Evolutionary conservation across 352 stramenopile species (phyloP).

Genomic region (Globisporangium uncinulatum): DNA sequence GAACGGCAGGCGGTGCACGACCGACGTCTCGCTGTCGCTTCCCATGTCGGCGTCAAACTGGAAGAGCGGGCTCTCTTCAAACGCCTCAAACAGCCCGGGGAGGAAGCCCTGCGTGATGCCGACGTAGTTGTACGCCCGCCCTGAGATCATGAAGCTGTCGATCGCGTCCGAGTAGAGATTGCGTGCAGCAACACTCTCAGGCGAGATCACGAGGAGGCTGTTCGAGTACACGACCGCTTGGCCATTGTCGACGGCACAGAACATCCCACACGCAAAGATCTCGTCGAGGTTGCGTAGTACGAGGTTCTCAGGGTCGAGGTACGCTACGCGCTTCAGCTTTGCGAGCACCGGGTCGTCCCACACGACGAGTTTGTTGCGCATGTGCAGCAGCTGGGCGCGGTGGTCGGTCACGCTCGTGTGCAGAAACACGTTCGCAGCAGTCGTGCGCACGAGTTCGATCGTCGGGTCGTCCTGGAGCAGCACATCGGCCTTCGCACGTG

Average conservation of each 20-base stretch:
- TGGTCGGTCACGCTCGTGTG: conserved; percentile 52
- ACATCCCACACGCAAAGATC: conserved; percentile 74
- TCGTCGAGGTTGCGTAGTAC: conserved; percentile 77
- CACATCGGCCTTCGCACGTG: conserved; percentile 23
- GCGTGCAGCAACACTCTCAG: conserved; percentile 54
- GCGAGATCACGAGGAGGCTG: conserved; percentile 74
- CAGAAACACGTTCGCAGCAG: conserved; percentile 67
- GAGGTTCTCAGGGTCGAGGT: conserved; percentile 76
- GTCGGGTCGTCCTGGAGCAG: conserved; percentile 50
- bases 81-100: conserved; percentile 71
- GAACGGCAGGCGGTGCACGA: conserved; percentile 70
- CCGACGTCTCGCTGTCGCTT: conserved; percentile 29
- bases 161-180: conserved; percentile 81
- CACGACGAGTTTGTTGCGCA: conserved; percentile 78
- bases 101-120: conserved; percentile 79
- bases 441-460: conserved; percentile 58
- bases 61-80: conserved; percentile 76
- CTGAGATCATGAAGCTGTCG: conserved; percentile 81
- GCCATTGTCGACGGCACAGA: conserved; percentile 78
- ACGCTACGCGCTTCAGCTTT: conserved; percentile 62
- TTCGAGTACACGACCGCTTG: conserved; percentile 81
- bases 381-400: conserved; percentile 69
- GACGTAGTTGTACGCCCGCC: conserved; percentile 75
- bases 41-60: conserved; percentile 46
- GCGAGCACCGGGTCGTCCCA: conserved; percentile 72